A percentile compares a stretch with the other conserved stretches of the same genome.
Evolutionary conservation across 2,329 filamentous ascomycete species (phyloP).

Genomic region (Aureobasidium mangrovei): DNA sequence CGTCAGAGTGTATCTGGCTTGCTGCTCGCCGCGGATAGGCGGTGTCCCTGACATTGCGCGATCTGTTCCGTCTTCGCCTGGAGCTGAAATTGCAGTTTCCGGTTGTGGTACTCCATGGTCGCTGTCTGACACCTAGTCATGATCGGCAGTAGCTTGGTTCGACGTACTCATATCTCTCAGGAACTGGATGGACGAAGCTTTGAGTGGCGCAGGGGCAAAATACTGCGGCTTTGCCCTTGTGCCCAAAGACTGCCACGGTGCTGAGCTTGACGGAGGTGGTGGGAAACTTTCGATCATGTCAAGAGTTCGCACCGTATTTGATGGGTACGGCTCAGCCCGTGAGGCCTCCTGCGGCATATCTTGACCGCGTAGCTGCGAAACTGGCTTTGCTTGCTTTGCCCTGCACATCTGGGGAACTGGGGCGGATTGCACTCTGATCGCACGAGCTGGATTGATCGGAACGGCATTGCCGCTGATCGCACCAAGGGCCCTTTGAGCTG

Average conservation of each 20-base stretch:
- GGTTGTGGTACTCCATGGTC: not conserved
- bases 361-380: not conserved
- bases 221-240: slow-evolving; percentile 17
- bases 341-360: not conserved
- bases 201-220: not conserved
- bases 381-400: not conserved
- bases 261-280: slow-evolving; percentile 19
- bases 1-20: slow-evolving; percentile 21
- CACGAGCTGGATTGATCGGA: slow-evolving; percentile 19
- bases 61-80: not conserved
- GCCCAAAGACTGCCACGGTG: not conserved
- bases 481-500: slow-evolving; percentile 18
- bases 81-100: not conserved
- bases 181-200: not conserved
- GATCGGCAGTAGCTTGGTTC: not conserved
- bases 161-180: not conserved
- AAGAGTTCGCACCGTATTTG: slow-evolving; percentile 18
- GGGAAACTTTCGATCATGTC: slow-evolving; percentile 22
- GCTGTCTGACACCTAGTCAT: slow-evolving; percentile 1
- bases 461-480: slow-evolving; percentile 19
- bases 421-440: slow-evolving; percentile 16
- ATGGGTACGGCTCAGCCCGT: not conserved
- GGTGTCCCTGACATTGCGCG: slow-evolving; percentile 11
- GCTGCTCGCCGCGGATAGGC: slow-evolving; percentile 20
- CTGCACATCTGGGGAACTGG: slow-evolving; percentile 10